A percentile compares a stretch with the other conserved stretches of the same genome.
Conservation (phyloP, 345 rosid genomes). For the Melaleuca alternifolia region DNA sequence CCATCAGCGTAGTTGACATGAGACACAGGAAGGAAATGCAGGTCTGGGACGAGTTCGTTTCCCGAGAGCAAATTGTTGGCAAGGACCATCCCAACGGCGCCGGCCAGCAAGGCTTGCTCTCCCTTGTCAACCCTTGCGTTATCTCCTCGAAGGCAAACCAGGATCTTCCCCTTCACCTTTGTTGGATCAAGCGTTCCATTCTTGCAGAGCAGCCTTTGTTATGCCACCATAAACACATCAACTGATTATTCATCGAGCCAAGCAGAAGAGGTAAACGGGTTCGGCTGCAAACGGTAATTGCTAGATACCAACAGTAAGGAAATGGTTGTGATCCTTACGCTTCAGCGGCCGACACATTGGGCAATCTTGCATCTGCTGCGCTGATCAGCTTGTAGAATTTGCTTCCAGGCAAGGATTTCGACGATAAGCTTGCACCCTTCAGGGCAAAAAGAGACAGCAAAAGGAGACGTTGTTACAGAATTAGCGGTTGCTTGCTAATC, state of each 20-base stretch:
- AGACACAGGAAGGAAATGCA: constrained; percentile 68
- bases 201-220: constrained; percentile 43
- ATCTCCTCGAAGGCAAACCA: constrained; percentile 60
- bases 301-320: neutral
- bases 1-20: constrained; percentile 48
- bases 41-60: constrained; percentile 38
- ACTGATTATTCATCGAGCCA: neutral
- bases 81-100: constrained; percentile 79
- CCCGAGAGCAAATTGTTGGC: constrained; percentile 30
- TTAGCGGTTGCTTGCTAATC: neutral
- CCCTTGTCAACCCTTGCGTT: constrained; percentile 54
- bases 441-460: neutral
- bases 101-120: constrained; percentile 41
- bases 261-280: neutral
- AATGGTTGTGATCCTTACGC: constrained; percentile 40
- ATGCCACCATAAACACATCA: neutral
- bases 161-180: constrained; percentile 57
- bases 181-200: constrained; percentile 48
- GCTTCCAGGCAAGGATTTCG: constrained; percentile 20
- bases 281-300: neutral
- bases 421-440: constrained; percentile 81
- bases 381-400: constrained; percentile 47
- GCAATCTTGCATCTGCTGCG: constrained; percentile 40
- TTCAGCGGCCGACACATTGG: constrained; percentile 29
- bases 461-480: neutral